Conservation (phyloP, 2,329 filamentous ascomycete species). For the Microcyclosporella mali region DNA sequence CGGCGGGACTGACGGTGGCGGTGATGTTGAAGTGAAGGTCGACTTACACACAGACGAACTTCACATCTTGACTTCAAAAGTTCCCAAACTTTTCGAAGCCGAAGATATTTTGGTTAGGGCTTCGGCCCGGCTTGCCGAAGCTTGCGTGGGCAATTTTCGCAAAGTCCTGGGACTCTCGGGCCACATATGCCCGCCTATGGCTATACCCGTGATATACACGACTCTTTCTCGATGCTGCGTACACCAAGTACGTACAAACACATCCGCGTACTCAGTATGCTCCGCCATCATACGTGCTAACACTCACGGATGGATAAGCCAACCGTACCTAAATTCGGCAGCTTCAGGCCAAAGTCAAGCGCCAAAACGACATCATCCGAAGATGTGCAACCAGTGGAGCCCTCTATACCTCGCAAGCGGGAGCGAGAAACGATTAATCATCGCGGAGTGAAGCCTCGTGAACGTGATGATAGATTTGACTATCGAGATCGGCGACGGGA, state of each 20-base stretch:
- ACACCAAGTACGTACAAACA: background rate
- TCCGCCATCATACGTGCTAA: background rate
- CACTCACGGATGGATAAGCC: slow-evolving; percentile 15
- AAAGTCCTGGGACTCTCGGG: too few species aligned
- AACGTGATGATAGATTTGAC: slow-evolving; percentile 1
- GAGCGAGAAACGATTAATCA: background rate
- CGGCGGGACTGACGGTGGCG: background rate
- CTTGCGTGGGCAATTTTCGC: too few species aligned
- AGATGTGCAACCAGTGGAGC: slow-evolving; percentile 1
- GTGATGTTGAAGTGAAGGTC: background rate
- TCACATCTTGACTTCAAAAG: too few species aligned
- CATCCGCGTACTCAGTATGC: too few species aligned
- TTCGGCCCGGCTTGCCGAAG: too few species aligned
- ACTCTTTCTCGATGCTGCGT: too few species aligned
- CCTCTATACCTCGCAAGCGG: background rate
- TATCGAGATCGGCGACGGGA: slow-evolving; percentile 1
- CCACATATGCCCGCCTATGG: too few species aligned
- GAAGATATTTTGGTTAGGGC: background rate
- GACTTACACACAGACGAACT: background rate
- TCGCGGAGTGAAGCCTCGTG: slow-evolving; percentile 1
- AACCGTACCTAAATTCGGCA: slow-evolving; percentile 63
- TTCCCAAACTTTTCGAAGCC: background rate
- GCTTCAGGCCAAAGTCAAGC: slow-evolving; percentile 56
- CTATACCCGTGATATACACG: too few species aligned
- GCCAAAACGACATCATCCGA: slow-evolving; percentile 13